Base-by-base conservation (phyloP, 2,329 filamentous ascomycete species). In the Aschersonia sp. region DNA sequence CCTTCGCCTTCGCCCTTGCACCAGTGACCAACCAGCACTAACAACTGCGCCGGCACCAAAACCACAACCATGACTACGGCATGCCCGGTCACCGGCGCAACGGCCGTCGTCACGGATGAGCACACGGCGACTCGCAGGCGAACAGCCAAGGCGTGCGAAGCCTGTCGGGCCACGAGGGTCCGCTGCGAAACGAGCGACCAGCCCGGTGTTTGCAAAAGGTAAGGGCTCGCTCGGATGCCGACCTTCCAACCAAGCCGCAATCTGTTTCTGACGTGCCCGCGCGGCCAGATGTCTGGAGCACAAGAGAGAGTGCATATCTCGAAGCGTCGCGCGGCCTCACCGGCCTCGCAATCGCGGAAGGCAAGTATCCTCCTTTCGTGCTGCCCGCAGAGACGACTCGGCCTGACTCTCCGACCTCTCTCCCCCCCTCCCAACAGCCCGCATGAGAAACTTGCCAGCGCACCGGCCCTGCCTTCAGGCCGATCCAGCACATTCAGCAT, bases 221-320 rank as follows among this genome's bases (percentile, higher is more conserved):
- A 63, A 48, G 51, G 31, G 22, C 39, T 30, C 12, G 11, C n/a
- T 7, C 37, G 10, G 37, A 8, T 12, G 35, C 35, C 14, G 1
- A 14, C 14, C 35, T 12, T 37, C 8, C 35, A 12, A 9, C 35
- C 8, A 37, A 12, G 8, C 12, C 35, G 35, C 35, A 22, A 22
- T 12, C 12, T 4, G 35, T 8, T 37, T 37, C 35, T 37, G 4
- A 37, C 22, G 22, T 22, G 22, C 22, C 22, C 22, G 22, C 22
- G 35, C 35, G 12, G 12, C 12, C 49, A 76, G 73, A 53, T 77
- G 74, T 54, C 64, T 70, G 45, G 67, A 70, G 43, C 73, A 68
- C 32, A 76, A 74, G 55, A 62, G 67, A 46, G 73, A 77, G 58
- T 77, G 73, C 49, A 61, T 76, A 47, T 72, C 73, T 50, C 66